Conservation (phyloP, 148 eudicot species). For the Agrostemma githago region DNA sequence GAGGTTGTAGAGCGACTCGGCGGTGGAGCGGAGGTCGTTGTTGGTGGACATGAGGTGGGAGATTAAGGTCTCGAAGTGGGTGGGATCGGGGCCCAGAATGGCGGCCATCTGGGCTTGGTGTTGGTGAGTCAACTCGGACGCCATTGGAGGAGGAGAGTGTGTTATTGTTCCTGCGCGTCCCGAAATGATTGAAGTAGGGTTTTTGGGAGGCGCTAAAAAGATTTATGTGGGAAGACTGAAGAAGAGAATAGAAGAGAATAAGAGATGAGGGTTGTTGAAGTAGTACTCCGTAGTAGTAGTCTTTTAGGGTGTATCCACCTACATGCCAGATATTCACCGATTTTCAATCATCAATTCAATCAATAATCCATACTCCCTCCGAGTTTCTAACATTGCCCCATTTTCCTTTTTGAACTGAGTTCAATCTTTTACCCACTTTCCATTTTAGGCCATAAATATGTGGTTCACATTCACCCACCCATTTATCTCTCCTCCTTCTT, state of each 20-base stretch:
- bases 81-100: slow-evolving; percentile 44
- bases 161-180: slow-evolving; percentile 22
- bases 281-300: background rate
- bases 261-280: background rate
- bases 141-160: slow-evolving; percentile 21
- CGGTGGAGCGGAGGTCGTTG: slow-evolving; percentile 56
- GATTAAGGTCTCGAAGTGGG: slow-evolving; percentile 60
- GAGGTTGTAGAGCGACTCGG: slow-evolving; percentile 57
- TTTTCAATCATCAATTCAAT: background rate
- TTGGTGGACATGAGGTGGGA: slow-evolving; percentile 59
- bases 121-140: slow-evolving; percentile 45
- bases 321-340: background rate
- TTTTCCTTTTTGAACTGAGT: too few relatives aligned
- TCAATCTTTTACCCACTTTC: too few relatives aligned
- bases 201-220: slow-evolving; percentile 8
- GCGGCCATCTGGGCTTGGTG: slow-evolving; percentile 48
- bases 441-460: too few relatives aligned
- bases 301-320: background rate
- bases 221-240: background rate
- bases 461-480: too few relatives aligned
- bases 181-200: slow-evolving; percentile 21
- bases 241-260: too few relatives aligned
- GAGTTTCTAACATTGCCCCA: too few relatives aligned
- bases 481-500: too few relatives aligned
- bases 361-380: background rate